Percentiles rank a stretch among this genome's conserved stretches.
Evolutionary conservation across 2,329 filamentous ascomycete species (phyloP).

Genomic region (Thyridium curvatum): DNA sequence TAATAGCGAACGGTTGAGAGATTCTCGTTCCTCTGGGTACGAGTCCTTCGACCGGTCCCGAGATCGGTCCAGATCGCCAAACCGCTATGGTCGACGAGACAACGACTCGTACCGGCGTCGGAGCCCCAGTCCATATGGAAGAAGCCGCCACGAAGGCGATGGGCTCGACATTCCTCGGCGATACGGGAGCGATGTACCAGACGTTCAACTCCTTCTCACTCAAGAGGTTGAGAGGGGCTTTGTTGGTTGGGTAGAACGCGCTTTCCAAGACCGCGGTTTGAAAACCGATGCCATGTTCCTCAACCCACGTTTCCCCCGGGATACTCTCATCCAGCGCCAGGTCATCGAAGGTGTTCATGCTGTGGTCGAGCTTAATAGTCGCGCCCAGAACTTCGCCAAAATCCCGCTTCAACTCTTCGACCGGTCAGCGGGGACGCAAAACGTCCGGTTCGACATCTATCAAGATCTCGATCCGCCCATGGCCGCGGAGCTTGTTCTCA

Average conservation of each 20-base stretch:
- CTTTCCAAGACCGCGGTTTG: constrained; percentile 66
- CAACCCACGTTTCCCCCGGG: constrained; percentile 68
- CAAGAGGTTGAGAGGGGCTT: constrained; percentile 76
- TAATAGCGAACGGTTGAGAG: constrained; percentile 51
- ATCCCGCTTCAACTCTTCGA: constrained; percentile 84
- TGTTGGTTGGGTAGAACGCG: constrained; percentile 72
- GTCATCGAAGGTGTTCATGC: constrained; percentile 84
- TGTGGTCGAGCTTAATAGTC: constrained; percentile 68
- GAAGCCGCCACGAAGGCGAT: constrained; percentile 48
- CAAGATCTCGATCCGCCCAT: constrained; percentile 71
- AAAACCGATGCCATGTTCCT: constrained; percentile 75
- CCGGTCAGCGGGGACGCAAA: constrained; percentile 64
- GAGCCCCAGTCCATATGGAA: constrained; percentile 59
- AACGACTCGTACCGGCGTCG: constrained; percentile 56
- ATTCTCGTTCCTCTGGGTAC: constrained; percentile 54
- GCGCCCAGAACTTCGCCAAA: constrained; percentile 63
- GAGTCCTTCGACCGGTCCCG: constrained; percentile 36
- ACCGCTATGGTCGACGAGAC: constrained; percentile 33
- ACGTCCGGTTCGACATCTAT: constrained; percentile 83
- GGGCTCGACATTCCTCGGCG: constrained; percentile 68
- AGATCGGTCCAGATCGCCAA: constrained; percentile 66
- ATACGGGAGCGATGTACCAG: constrained; percentile 70
- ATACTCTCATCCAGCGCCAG: constrained; percentile 75
- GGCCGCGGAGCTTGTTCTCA: constrained; percentile 71
- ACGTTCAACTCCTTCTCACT: constrained; percentile 81